phyloP scores from a whole-genome alignment of 2,329 filamentous ascomycete species.

The Cladophialophora yegresii region DNA sequence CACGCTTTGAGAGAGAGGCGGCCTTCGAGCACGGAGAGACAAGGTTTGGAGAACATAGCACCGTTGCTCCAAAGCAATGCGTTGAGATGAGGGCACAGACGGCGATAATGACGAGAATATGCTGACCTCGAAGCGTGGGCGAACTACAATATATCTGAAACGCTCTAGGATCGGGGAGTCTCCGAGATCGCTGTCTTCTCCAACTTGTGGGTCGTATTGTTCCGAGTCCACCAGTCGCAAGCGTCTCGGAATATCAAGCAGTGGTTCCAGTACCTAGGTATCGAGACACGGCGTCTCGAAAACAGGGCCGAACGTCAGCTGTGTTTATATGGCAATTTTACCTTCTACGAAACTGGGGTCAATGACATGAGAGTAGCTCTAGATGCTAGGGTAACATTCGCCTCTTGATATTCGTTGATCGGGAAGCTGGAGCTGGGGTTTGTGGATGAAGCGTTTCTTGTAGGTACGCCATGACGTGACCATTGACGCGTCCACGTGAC shows the following conservation, averaged over 20 bases:
- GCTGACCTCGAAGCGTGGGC: background rate
- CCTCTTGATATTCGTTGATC: background rate
- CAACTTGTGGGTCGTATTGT: slow-evolving; percentile 2
- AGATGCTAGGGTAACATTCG: background rate
- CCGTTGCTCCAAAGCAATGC: background rate
- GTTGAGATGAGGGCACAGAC: background rate
- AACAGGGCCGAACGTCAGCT: background rate
- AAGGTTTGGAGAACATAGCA: slow-evolving; percentile 17
- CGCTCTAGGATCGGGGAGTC: slow-evolving; percentile 7
- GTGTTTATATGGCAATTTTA: background rate
- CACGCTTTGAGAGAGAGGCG: slow-evolving; percentile 3
- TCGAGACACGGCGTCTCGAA: slow-evolving; percentile 28
- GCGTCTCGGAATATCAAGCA: slow-evolving; percentile 24
- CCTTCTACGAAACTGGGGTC: background rate
- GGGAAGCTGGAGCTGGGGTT: background rate
- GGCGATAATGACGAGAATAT: background rate
- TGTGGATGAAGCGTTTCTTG: background rate
- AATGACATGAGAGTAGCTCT: background rate
- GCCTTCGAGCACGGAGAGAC: slow-evolving; percentile 6
- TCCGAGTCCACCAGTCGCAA: slow-evolving; percentile 6
- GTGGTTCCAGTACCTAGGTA: no score
- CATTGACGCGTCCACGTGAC: background rate
- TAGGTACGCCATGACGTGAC: no score
- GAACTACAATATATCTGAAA: background rate
- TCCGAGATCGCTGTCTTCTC: slow-evolving; percentile 31